Evolutionary conservation across 2,329 filamentous ascomycete genomes (phyloP), one percentile per base, ranked within the genome.

Genomic region (Thelonectria discophora): DNA sequence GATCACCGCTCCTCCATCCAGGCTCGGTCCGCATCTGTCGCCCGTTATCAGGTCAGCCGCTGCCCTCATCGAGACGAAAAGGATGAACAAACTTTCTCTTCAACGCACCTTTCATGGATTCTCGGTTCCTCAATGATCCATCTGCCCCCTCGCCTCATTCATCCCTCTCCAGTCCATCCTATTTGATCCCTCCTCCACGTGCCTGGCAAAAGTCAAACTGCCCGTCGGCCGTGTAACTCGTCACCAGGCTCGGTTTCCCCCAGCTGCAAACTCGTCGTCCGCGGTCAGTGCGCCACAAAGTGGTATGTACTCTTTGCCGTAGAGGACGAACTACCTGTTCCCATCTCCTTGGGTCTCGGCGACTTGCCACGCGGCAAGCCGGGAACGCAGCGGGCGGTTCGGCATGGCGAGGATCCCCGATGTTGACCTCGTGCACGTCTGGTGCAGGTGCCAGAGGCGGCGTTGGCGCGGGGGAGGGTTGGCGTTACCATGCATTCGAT

Each of bases 401-500:
- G 90, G 91, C 86, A 94, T 90, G 65, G 93, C 83, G n/a, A 93
- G 82, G 88, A 93, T 92, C 1, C 91, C 91, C 0, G 87, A 90
- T 70, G n/a, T 91, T 90, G 45, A 93, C 90, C 73, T 93, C 90
- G 74, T 89, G 92, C 34, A 83, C 83, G n/a, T n/a, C n/a, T n/a
- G n/a, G 63, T 88, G 86, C n/a, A 86, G 89, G 77, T 96, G 92
- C 92, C 92, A 96, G 1, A 94, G 82, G 51, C 84, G 85, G 39
- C 90, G 87, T 78, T 97, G 0, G 84, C 86, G 39, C 85, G 81
- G 78, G 89, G 96, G 0, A 95, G 79, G 3, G 81, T 79, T 0
- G 87, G 85, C 0, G 89, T 88, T 69, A 97, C 88, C 91, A 95
- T 94, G 80, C 96, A 96, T 75, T 97, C 93, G 69, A 96, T 84